These are phyloP conservation scores for Yamadazyma friedrichii DNA, from an alignment of 1,139 yeast genomes.

Conservation along the genomic window DNA sequence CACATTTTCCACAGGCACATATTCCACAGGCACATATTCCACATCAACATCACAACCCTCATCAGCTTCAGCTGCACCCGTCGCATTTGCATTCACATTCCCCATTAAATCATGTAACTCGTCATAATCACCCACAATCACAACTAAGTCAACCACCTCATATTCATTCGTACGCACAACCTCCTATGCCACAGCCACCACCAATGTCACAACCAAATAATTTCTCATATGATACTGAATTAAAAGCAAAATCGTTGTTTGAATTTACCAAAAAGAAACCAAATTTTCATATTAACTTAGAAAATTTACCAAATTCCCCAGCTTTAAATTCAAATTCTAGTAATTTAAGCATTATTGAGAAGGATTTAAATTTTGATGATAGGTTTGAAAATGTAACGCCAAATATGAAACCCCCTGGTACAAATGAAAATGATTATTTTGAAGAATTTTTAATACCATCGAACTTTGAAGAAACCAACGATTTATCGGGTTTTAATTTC, in stretches of 20 bases:
- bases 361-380: slow-evolving; percentile 15
- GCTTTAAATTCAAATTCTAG: slow-evolving; percentile 8
- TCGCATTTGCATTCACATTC: no score
- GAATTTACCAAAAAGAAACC: slow-evolving; percentile 15
- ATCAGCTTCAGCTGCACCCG: not conserved
- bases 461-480: slow-evolving; percentile 15
- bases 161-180: no score
- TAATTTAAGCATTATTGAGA: slow-evolving; percentile 12
- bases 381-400: slow-evolving; percentile 30
- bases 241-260: slow-evolving; percentile 8
- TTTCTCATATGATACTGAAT: no score
- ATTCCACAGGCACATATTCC: no score
- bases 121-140: not conserved
- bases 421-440: slow-evolving; percentile 33
- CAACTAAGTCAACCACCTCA: not conserved
- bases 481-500: slow-evolving; percentile 23
- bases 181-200: not conserved
- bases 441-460: slow-evolving; percentile 19
- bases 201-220: not conserved
- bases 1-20: no score
- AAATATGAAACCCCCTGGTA: slow-evolving; percentile 41
- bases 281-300: slow-evolving; percentile 15
- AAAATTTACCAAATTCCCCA: slow-evolving; percentile 10
- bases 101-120: not conserved
- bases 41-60: no score